phyloP scores from a whole-genome alignment of 495 filamentous ascomycete genomes.

The Penicillium flavigenum region DNA sequence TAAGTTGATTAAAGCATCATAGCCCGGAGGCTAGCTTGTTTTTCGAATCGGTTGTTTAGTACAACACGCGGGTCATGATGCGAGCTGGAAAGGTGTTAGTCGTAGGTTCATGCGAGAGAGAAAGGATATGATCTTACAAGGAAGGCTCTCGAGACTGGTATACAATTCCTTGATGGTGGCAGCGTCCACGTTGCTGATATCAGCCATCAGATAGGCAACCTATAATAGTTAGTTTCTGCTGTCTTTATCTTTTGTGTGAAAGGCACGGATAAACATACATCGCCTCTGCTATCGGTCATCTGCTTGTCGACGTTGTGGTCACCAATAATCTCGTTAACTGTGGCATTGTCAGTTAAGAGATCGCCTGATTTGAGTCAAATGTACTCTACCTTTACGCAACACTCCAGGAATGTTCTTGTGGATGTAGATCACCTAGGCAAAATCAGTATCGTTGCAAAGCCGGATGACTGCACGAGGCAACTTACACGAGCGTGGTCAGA shows the following conservation, averaged over 20 bases:
- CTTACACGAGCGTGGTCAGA: slow-evolving; percentile 77
- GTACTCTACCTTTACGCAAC: slow-evolving; percentile 65
- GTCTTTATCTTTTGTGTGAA: background rate
- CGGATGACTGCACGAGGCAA: slow-evolving; percentile 7
- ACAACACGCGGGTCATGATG: slow-evolving; percentile 85
- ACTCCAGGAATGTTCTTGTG: slow-evolving; percentile 96
- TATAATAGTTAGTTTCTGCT: slow-evolving; percentile 30
- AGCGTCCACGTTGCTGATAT: slow-evolving; percentile 81
- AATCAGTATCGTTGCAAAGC: slow-evolving; percentile 13
- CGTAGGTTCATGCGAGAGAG: slow-evolving; percentile 1
- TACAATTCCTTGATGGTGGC: slow-evolving; percentile 82
- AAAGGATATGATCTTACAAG: slow-evolving; percentile 58
- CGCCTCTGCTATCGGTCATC: slow-evolving; percentile 90
- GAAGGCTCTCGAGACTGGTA: slow-evolving; percentile 75
- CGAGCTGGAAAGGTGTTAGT: slow-evolving; percentile 53
- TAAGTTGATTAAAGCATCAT: slow-evolving; percentile 30
- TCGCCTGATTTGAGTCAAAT: background rate
- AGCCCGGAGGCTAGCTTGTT: slow-evolving; percentile 7
- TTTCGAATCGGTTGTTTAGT: slow-evolving; percentile 48
- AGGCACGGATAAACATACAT: slow-evolving; percentile 50
- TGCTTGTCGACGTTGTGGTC: slow-evolving; percentile 99
- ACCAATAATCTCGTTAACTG: slow-evolving; percentile 88
- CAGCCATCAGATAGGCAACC: slow-evolving; percentile 96
- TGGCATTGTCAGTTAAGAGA: slow-evolving; percentile 8
- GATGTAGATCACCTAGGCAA: slow-evolving; percentile 76